Base-by-base conservation (phyloP, 2,329 filamentous ascomycete genomes). In the Aureobasidium subglaciale region DNA sequence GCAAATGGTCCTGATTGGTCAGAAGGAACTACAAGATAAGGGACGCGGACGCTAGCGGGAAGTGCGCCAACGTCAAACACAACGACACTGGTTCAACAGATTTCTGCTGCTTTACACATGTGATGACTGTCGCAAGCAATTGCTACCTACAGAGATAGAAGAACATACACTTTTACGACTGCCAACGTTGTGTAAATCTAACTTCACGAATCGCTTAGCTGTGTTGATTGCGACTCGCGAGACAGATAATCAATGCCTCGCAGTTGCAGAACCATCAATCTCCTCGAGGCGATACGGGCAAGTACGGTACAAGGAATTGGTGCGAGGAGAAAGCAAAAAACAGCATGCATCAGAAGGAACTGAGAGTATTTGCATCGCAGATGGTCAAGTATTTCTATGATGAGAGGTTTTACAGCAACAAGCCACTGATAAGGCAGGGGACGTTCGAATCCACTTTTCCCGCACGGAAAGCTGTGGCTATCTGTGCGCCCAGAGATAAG, bases 21-120 rank as follows among this genome's bases (percentile, higher is more conserved):
- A 54, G 5, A 18, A 5, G 3, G 2, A 10, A 42, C 50, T 29
- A 11, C 25, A 54, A n/a, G 50, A 54, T 54, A 54, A 54, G 50
- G 37, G 29, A 43, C 9, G n/a, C 50, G 50, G 50, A 38, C 42
- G 29, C 50, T 54, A 54, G 20, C 38, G 50, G 50, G 18, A 54
- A 54, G 11, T 40, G 50, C 38, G 38, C 30, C 50, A 54, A 54
- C 50, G 37, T 54, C 50, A 54, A 54, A 42, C 50, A 29, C 50
- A 54, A 54, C 50, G 50, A 42, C 50, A 54, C 37, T 50, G 45
- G 50, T 54, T 54, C 50, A 54, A 54, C 50, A 43, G 29, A 54
- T 35, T 53, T 54, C 38, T 43, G 22, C 27, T 18, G 32, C 25
- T 35, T 54, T 54, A 54, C 50, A 29, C 32, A 38, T n/a, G 5